These are phyloP conservation scores for Verruconis gallopava DNA, from an alignment of 2,329 filamentous ascomycete species.

Conservation along the genomic window DNA sequence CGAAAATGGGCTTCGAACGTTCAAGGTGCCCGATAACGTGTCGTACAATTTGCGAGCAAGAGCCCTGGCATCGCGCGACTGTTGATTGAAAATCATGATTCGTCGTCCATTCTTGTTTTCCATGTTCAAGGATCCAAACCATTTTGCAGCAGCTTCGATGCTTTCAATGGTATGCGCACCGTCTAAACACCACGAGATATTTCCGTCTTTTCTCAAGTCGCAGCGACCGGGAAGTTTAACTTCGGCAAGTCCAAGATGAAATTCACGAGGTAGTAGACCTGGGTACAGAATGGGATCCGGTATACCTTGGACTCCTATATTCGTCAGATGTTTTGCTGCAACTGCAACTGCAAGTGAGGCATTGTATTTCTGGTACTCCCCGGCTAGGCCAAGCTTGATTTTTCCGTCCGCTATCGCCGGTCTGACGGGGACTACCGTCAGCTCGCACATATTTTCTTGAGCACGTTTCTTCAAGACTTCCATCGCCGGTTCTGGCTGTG, in stretches of 20 bases:
- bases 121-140: conserved; percentile 45
- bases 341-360: conserved; percentile 48
- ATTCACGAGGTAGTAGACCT: conserved; percentile 42
- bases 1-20: conserved; percentile 39
- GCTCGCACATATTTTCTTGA: conserved; percentile 32
- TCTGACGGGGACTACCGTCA: conserved; percentile 38
- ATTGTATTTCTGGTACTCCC: conserved; percentile 50
- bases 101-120: conserved; percentile 25
- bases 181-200: conserved; percentile 62
- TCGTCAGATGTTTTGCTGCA: conserved; percentile 44
- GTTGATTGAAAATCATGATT: conserved; percentile 82
- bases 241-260: conserved; percentile 51
- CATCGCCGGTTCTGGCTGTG: conserved; percentile 42
- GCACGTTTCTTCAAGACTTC: conserved; percentile 44
- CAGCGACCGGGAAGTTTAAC: conserved; percentile 66
- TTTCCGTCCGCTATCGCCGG: conserved; percentile 30
- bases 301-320: conserved; percentile 28
- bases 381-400: conserved; percentile 45
- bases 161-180: conserved; percentile 82
- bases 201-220: conserved; percentile 48
- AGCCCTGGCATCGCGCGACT: conserved; percentile 61
- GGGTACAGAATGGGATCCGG: conserved; percentile 24
- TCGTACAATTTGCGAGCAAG: conserved; percentile 52
- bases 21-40: conserved; percentile 31
- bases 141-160: conserved; percentile 59